These are phyloP conservation scores for Tricholoma bakamatsutake DNA, from an alignment of 768 basidiomycete species.

Conservation along the genomic window DNA sequence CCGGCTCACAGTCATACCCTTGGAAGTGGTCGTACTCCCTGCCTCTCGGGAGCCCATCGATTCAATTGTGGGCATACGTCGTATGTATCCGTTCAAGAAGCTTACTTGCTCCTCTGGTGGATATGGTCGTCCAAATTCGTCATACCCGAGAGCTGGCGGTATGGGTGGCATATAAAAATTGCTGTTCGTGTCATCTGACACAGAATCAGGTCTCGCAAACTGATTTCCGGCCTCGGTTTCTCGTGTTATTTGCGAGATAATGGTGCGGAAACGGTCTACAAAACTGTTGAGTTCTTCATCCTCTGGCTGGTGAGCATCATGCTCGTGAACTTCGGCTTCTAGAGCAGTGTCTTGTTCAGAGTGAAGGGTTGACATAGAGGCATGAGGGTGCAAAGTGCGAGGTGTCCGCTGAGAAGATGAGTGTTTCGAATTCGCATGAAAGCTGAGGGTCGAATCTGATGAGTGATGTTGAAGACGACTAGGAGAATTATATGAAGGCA, in stretches of 20 bases:
- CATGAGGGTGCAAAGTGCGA: conserved; percentile 8
- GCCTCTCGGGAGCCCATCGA: conserved; percentile 65
- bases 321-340: neutral
- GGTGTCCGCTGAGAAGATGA: conserved; percentile 11
- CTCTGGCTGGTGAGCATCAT: conserved; percentile 8
- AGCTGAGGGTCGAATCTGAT: conserved; percentile 18
- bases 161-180: conserved; percentile 1
- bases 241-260: conserved; percentile 44
- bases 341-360: conserved; percentile 11
- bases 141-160: conserved; percentile 32
- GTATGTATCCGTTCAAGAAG: conserved; percentile 57
- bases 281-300: conserved; percentile 38
- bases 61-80: conserved; percentile 80
- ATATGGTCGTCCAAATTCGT: conserved; percentile 44
- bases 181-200: neutral
- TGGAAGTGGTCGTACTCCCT: conserved; percentile 24
- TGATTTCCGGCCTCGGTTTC: conserved; percentile 47
- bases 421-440: conserved; percentile 11
- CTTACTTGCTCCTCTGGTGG: conserved; percentile 47
- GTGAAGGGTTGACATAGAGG: conserved; percentile 6
- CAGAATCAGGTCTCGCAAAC: conserved; percentile 25
- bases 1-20: conserved; percentile 15
- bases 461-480: conserved; percentile 10
- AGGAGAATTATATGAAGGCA: conserved; percentile 2
- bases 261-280: conserved; percentile 43